These are phyloP conservation scores for Mycena amicta DNA, from an alignment of 768 basidiomycete species.

Conservation along the genomic window DNA sequence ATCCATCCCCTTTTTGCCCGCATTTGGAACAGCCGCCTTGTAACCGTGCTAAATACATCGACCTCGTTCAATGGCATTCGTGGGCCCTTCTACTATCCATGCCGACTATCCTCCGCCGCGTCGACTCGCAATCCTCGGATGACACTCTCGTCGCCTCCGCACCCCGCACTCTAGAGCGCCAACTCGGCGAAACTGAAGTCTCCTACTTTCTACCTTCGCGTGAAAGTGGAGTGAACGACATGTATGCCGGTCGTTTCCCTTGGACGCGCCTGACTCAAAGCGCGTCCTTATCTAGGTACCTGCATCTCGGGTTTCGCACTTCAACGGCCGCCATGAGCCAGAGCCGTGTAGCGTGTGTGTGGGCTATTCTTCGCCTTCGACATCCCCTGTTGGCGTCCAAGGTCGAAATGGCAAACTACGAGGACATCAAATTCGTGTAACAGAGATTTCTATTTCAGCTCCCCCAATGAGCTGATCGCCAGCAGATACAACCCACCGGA, in stretches of 20 bases:
- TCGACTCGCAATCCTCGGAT: conserved; percentile 15
- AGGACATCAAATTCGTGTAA: conserved; percentile 70
- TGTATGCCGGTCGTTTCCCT: no score
- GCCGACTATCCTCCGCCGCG: conserved; percentile 9
- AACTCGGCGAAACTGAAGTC: conserved; percentile 72
- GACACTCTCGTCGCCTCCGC: conserved; percentile 12
- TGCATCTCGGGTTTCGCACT: conserved; percentile 70
- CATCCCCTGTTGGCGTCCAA: conserved; percentile 74
- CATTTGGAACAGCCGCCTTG: neutral
- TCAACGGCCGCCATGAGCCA: conserved; percentile 43
- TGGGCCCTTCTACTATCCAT: neutral
- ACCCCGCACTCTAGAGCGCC: conserved; percentile 43
- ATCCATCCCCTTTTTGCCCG: neutral
- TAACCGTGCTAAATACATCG: neutral
- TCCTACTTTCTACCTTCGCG: conserved; percentile 82
- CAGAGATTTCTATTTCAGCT: conserved; percentile 1
- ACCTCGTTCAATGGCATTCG: neutral
- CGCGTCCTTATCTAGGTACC: conserved; percentile 79
- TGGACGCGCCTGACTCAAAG: no score
- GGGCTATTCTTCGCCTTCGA: conserved; percentile 70
- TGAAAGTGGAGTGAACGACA: conserved; percentile 84
- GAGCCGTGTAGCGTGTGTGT: conserved; percentile 56
- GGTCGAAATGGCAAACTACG: conserved; percentile 61
- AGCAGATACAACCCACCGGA: conserved; percentile 50
- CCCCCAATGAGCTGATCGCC: neutral